phyloP scores from a whole-genome alignment of 345 rosid genomes.

The Eucalyptus erythrocorys region DNA sequence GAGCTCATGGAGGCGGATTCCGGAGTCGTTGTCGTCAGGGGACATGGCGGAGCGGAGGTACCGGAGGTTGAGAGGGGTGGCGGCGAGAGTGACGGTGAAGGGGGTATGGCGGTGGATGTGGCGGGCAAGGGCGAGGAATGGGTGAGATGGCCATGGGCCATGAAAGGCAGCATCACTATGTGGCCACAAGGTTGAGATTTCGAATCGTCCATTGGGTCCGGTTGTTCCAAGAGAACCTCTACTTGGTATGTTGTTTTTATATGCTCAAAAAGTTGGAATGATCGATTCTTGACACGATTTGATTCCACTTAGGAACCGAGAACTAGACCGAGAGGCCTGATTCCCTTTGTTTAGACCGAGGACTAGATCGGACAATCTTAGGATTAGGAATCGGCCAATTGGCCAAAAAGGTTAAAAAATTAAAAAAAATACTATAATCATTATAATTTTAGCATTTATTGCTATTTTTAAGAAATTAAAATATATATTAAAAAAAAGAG shows the following conservation, averaged over 20 bases:
- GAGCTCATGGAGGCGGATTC: slow-evolving; percentile 10
- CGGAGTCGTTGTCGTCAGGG: not conserved
- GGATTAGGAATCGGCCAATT: accelerated
- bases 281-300: accelerated
- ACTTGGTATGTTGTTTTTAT: not conserved
- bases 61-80: slow-evolving; percentile 21
- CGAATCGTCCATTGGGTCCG: not conserved
- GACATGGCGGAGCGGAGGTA: slow-evolving; percentile 13
- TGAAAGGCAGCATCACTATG: slow-evolving; percentile 26
- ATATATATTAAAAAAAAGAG: no score
- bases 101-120: slow-evolving; percentile 5
- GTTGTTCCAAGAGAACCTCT: not conserved
- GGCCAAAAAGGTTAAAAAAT: no score
- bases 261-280: no score
- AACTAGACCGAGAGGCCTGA: accelerated
- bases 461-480: no score
- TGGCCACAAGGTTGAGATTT: not conserved
- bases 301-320: no score
- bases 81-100: slow-evolving; percentile 20
- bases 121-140: slow-evolving; percentile 24
- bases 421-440: no score
- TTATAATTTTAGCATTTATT: no score
- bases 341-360: no score
- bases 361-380: accelerated
- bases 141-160: slow-evolving; percentile 57